These are phyloP conservation scores for Sechiopsis laciniata DNA, from an alignment of 306 rosid species.

Conservation along the genomic window DNA sequence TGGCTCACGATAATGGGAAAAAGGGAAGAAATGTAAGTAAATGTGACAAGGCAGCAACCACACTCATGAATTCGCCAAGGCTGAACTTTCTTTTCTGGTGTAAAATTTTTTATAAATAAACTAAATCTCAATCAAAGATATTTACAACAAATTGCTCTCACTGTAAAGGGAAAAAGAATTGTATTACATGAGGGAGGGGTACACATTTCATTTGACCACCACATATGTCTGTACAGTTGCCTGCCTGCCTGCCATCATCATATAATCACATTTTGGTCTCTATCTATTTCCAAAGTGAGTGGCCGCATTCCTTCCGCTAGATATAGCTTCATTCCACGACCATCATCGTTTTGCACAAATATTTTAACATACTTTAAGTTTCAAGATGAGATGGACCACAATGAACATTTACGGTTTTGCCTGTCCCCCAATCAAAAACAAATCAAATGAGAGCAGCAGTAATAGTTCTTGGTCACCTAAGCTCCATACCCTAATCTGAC, in stretches of 20 bases:
- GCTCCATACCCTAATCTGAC: constrained; percentile 54
- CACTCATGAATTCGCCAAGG: too few relatives aligned
- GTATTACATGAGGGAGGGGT: constrained; percentile 8
- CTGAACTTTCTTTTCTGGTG: not conserved
- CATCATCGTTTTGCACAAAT: too few relatives aligned
- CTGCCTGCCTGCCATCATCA: constrained; percentile 6
- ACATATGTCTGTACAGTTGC: constrained; percentile 19
- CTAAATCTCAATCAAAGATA: constrained; percentile 21
- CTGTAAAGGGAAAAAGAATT: not conserved
- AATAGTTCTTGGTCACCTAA: constrained; percentile 23
- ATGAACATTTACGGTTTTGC: constrained; percentile 16
- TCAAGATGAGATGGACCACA: constrained; percentile 17
- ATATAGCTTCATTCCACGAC: too few relatives aligned
- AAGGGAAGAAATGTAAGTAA: too few relatives aligned
- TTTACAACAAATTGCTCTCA: constrained; percentile 23
- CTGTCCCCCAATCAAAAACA: not conserved
- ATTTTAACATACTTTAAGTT: not conserved
- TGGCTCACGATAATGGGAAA: too few relatives aligned
- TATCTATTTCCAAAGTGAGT: too few relatives aligned
- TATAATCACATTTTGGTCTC: not conserved
- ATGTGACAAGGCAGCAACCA: too few relatives aligned
- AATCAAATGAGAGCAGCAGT: constrained; percentile 17
- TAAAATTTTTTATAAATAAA: constrained; percentile 23
- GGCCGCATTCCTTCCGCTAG: too few relatives aligned
- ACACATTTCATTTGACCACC: constrained; percentile 11